A percentile compares a stretch with the other conserved stretches of the same genome.
Evolutionary conservation across 345 rosid species (phyloP).

Genomic region (Populus ilicifolia): DNA sequence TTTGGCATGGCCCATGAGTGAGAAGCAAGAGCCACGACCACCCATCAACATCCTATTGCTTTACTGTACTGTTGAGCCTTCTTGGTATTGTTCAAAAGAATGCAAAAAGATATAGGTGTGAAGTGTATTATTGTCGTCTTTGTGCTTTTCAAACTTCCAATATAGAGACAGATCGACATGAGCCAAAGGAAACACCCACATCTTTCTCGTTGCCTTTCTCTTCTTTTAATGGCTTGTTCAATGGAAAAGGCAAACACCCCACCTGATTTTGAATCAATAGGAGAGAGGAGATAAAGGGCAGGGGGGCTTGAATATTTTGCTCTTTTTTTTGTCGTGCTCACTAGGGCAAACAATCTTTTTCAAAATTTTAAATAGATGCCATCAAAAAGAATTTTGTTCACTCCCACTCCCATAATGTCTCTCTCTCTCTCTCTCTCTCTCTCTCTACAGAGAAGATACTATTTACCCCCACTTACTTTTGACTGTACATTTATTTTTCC

Average conservation of each 20-base stretch:
- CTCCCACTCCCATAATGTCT: not conserved
- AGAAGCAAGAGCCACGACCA: no score
- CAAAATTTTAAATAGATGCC: slow-evolving; percentile 2
- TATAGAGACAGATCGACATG: not conserved
- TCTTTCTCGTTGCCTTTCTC: slow-evolving; percentile 12
- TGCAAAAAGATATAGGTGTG: not conserved
- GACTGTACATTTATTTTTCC: slow-evolving; percentile 10
- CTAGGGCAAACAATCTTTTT: slow-evolving; percentile 2
- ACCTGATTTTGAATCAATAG: not conserved
- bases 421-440: no score
- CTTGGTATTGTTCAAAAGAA: slow-evolving; percentile 5
- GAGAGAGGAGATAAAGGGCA: not conserved
- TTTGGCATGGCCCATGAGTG: no score
- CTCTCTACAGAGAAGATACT: no score
- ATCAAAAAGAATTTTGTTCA: not conserved
- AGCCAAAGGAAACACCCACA: not conserved
- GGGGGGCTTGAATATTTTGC: not conserved
- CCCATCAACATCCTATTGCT: not conserved
- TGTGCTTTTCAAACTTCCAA: slow-evolving; percentile 14
- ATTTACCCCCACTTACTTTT: not conserved
- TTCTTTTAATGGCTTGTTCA: slow-evolving; percentile 15
- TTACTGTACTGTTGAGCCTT: no score
- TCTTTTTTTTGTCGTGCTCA: not conserved
- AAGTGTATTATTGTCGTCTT: not conserved
- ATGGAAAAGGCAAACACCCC: not conserved